Evolutionary conservation across 805 yeast genomes (phyloP), one percentile per base, ranked within the genome.

Genomic region (Starmerella lactis-condensi): DNA sequence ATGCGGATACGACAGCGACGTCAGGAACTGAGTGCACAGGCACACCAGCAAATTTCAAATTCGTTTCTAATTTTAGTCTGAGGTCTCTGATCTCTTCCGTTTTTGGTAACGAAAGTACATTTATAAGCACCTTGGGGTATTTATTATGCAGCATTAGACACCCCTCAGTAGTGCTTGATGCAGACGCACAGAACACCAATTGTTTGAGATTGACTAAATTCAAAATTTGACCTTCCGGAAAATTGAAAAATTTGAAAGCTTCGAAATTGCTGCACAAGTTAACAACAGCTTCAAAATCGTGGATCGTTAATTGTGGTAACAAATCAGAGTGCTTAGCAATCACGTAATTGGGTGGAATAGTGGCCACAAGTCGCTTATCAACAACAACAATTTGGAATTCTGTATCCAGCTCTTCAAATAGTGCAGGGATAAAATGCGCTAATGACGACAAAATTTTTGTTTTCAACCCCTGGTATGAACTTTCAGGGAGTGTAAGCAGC

Each of bases 341-440:
- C 1, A 43, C 19, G 22, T 38, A 45, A 8, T n/a, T 14, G 1
- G 46, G 30, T 7, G 47, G 47, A 16, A 45, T 17, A 22, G 24
- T 35, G 5, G 47, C 42, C 9, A 44, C 19, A 8, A 45, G 34
- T 13, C 35, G 17, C 10, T 37, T 17, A 22, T 26, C 27, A 6
- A 20, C 12, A 2, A 19, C 17, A 4, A 37, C 33, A 2, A 45
- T 36, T 11, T 21, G 15, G 29, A 22, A 37, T 30, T 31, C 22
- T 10, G 25, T 24, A 24, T 45, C 46, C 16, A 43, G 34, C 16
- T 31, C 36, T 15, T 29, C 26, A 24, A 45, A 45, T 22, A 21
- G 17, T 7, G 15, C 23, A 8, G 27, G 37, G 9, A 22, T 28
- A 3, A 19, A 24, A 14, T 24, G 17, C 12, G 37, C 37, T 9